Base-by-base conservation (phyloP, 345 rosid species). In the Diplotaxis tenuifolia region DNA sequence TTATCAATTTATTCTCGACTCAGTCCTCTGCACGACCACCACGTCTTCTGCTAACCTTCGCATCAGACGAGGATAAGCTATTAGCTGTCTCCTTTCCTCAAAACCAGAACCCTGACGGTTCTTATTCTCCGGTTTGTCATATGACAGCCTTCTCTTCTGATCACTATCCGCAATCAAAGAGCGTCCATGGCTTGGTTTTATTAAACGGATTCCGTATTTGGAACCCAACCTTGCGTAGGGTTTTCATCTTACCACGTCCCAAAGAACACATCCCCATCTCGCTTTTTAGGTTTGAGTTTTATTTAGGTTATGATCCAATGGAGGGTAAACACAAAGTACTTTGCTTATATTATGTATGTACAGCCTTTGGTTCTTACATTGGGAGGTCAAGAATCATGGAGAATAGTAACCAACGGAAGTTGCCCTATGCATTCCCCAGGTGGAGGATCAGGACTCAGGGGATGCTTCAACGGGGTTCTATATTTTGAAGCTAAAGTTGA, bases 251-350 rank as follows among this genome's bases (percentile, higher is more conserved):
- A 58, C 63, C 40, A 58, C 12, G 20, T 52, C 56, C 23, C 1
- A 10, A 1, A 14, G n/a, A 9, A 42, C 2, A 6, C 50, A 42
- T n/a, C 18, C 18, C n/a, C 50, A 8, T 5, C 2, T 42, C 18
- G 3, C 7, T 7, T 42, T 42, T n/a, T n/a, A n/a, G 50, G 50
- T n/a, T n/a, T n/a, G n/a, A n/a, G n/a, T n/a, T n/a, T n/a, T 6
- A 34, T 34, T 20, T 34, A 6, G 66, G 50, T 12, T 62, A 62
- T 29, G 50, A 62, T 42, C 31, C 67, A 3, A 21, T 20, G 67
- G 67, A 62, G 19, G 52, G 20, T 38, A 62, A 62, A 38, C 59
- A 54, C 29, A 54, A 54, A 54, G 38, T 58, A 28, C 4, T 10
- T 9, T 2, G 28, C n/a, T n/a, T 25, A 0, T 4, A 16, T 0